Percentiles rank a stretch among this genome's conserved stretches.
These are phyloP conservation scores for Endothia cerciana DNA, from an alignment of 2,329 filamentous ascomycete species.

Conservation along the genomic window DNA sequence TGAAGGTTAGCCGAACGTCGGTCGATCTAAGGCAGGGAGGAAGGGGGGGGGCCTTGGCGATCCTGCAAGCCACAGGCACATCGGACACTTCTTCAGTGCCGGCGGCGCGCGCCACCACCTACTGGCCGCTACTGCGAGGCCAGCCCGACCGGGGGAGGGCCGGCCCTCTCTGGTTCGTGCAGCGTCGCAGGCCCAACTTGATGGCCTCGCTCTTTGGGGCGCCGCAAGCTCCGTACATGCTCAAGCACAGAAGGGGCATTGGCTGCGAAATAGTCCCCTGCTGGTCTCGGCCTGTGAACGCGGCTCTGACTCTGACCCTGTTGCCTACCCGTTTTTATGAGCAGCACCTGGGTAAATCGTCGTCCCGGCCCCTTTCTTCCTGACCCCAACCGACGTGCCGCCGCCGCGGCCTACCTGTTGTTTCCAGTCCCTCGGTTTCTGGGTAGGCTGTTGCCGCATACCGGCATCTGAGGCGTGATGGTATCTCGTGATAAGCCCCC, in stretches of 20 bases:
- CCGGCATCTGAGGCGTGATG: not conserved
- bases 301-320: not conserved
- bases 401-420: not conserved
- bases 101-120: not conserved
- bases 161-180: constrained; percentile 5
- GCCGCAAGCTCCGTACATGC: not conserved
- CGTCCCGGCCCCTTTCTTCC: not conserved
- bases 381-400: not conserved
- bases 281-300: not conserved
- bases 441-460: not conserved
- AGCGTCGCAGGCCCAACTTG: not conserved
- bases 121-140: not conserved
- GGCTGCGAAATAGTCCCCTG: not conserved
- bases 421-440: not conserved
- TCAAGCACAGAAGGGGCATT: not conserved
- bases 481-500: not conserved
- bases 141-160: not conserved
- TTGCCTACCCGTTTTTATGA: not conserved
- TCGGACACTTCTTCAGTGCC: constrained; percentile 2
- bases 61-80: not conserved
- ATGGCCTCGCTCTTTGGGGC: not conserved
- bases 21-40: constrained; percentile 2
- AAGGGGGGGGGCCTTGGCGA: not conserved
- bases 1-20: not conserved
- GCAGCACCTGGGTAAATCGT: not conserved